Conservation (phyloP, 495 filamentous ascomycete genomes). For the Penicillium lividum region DNA sequence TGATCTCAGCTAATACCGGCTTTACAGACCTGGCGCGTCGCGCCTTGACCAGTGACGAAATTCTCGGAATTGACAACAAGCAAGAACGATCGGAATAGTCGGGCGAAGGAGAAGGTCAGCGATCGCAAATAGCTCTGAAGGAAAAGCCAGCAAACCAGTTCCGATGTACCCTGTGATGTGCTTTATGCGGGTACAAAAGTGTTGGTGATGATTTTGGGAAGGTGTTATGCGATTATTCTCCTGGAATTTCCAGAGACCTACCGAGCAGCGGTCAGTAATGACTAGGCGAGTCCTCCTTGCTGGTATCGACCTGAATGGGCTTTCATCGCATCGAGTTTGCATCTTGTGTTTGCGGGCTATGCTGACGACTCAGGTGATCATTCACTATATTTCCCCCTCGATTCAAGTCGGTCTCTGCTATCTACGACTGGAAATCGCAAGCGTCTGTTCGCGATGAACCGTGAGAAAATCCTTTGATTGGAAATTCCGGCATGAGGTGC, state of each 20-base stretch:
- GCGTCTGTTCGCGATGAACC: constrained; percentile 33
- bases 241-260: constrained; percentile 45
- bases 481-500: constrained; percentile 42
- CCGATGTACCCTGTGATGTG: background rate
- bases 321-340: constrained; percentile 26
- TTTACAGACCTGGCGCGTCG: background rate
- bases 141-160: background rate
- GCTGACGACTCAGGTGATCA: constrained; percentile 34
- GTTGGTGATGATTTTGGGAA: constrained; percentile 27
- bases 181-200: background rate
- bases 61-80: background rate
- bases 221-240: constrained; percentile 28
- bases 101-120: background rate
- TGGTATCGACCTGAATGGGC: constrained; percentile 41
- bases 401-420: constrained; percentile 50
- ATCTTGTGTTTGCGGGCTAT: constrained; percentile 27
- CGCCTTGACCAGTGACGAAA: background rate
- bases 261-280: constrained; percentile 50
- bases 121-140: background rate
- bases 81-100: background rate
- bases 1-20: background rate
- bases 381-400: constrained; percentile 40
- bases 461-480: constrained; percentile 43
- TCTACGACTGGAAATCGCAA: constrained; percentile 46
- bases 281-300: constrained; percentile 36